Evolutionary conservation across 2,329 filamentous ascomycete genomes (phyloP).

Genomic region (Ophiocordyceps camponoti-leonardi): DNA sequence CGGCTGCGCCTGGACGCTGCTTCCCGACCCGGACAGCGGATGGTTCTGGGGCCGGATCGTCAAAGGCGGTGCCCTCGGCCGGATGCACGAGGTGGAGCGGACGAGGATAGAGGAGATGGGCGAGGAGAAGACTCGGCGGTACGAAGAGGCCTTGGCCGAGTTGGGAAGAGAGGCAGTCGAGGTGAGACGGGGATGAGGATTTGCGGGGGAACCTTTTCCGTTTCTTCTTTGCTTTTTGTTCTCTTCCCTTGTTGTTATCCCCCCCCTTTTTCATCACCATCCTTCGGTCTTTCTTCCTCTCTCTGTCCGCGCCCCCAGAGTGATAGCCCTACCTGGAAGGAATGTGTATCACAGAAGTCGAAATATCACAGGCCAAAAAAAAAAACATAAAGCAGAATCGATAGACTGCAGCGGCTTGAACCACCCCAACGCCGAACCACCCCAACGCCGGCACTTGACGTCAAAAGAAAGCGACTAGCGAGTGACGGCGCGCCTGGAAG

Average conservation of each 20-base stretch:
- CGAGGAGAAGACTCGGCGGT: conserved; percentile 27
- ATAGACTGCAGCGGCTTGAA: neutral
- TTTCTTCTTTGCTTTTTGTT: neutral
- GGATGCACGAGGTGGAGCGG: conserved; percentile 27
- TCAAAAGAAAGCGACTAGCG: neutral
- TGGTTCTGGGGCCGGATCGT: conserved; percentile 88
- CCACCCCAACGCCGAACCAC: neutral
- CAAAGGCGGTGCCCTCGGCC: conserved; percentile 30
- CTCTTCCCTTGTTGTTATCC: neutral
- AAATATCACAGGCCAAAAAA: neutral
- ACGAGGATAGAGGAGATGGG: conserved; percentile 28
- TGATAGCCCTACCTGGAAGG: neutral
- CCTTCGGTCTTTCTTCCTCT: neutral
- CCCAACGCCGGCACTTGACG: neutral
- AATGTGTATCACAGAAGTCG: too few species aligned
- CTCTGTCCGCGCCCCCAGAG: neutral
- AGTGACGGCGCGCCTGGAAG: neutral
- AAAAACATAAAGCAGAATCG: neutral
- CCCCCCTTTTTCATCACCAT: neutral
- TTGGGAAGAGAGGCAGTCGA: conserved; percentile 42
- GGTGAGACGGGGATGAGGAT: conserved; percentile 8
- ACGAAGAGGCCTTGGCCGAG: conserved; percentile 40
- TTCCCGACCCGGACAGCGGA: conserved; percentile 63
- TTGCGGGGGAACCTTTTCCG: neutral
- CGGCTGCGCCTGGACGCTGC: conserved; percentile 74